A percentile compares a stretch with the other conserved stretches of the same genome.
Conservation (phyloP, 2,329 filamentous ascomycete species). For the Epichloe brachyelytri region DNA sequence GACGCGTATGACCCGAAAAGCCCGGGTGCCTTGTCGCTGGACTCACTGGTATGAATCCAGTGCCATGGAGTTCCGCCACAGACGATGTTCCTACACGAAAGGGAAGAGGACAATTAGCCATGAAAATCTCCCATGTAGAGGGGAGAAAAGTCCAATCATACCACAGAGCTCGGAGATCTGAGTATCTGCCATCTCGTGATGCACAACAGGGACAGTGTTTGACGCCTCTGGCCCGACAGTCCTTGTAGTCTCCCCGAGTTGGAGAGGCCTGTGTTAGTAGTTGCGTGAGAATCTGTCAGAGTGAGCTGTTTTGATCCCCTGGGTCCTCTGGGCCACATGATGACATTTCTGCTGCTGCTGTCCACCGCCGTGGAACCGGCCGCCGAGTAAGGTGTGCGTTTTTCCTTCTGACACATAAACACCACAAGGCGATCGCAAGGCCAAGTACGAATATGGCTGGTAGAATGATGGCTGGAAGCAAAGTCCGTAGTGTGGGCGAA, state of each 20-base stretch:
- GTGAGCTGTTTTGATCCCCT: conserved; percentile 24
- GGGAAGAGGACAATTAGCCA: neutral
- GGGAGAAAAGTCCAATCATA: conserved; percentile 12
- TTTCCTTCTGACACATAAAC: conserved; percentile 38
- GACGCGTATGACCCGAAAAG: neutral
- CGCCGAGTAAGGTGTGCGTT: conserved; percentile 16
- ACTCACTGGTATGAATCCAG: conserved; percentile 8
- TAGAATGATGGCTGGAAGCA: conserved; percentile 9
- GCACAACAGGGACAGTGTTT: neutral
- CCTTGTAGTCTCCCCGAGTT: neutral
- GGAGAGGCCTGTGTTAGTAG: conserved; percentile 4
- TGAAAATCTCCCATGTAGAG: neutral
- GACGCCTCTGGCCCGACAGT: neutral
- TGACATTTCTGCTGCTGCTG: conserved; percentile 32
- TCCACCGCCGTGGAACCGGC: conserved; percentile 32
- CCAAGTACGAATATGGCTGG: conserved; percentile 4
- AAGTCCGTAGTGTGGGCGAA: neutral
- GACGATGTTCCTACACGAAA: conserved; percentile 28
- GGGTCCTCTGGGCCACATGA: conserved; percentile 39
- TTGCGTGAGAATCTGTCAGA: neutral
- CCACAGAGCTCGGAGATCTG: conserved; percentile 35
- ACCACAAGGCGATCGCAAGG: conserved; percentile 30
- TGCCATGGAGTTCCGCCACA: conserved; percentile 32
- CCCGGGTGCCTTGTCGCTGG: neutral
- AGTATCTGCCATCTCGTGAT: conserved; percentile 29